Conservation (phyloP, 768 basidiomycete species). For the Dentipellis sp. region DNA sequence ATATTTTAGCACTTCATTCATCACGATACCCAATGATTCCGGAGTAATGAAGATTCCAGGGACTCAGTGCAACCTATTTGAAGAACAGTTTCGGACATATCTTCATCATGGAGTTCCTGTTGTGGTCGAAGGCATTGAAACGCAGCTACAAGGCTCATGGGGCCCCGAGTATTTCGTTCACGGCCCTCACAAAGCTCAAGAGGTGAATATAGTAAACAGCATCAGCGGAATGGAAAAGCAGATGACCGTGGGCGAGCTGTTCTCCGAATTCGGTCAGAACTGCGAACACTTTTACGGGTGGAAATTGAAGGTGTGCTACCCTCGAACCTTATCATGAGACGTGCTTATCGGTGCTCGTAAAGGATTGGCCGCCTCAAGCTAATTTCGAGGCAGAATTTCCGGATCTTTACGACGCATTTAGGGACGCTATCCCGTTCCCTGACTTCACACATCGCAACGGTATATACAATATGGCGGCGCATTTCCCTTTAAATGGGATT, state of each 20-base stretch:
- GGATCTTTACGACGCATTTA: conserved; percentile 80
- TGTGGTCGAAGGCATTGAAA: too few species aligned
- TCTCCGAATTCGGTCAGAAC: conserved; percentile 62
- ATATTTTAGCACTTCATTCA: too few species aligned
- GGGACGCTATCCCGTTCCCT: conserved; percentile 76
- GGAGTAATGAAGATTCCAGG: too few species aligned
- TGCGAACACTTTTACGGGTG: conserved; percentile 42
- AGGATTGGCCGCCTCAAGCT: conserved; percentile 82
- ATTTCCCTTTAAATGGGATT: conserved; percentile 75
- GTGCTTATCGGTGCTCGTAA: neutral
- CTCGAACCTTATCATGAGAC: neutral
- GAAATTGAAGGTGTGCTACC: conserved; percentile 50
- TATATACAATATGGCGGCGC: conserved; percentile 77
- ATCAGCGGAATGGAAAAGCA: conserved; percentile 54
- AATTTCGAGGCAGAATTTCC: conserved; percentile 83
- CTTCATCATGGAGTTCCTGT: too few species aligned
- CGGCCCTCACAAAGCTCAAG: neutral
- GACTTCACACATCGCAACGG: conserved; percentile 87
- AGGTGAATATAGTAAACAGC: conserved; percentile 38
- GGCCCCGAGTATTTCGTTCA: neutral
- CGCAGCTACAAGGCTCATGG: neutral
- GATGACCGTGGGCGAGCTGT: conserved; percentile 68
- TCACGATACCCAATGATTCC: too few species aligned
- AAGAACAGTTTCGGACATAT: too few species aligned
- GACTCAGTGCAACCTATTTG: too few species aligned